Percentiles rank a stretch among this genome's conserved stretches.
These are phyloP conservation scores for Botrytis byssoidea DNA, from an alignment of 2,329 filamentous ascomycete species.

Conservation along the genomic window DNA sequence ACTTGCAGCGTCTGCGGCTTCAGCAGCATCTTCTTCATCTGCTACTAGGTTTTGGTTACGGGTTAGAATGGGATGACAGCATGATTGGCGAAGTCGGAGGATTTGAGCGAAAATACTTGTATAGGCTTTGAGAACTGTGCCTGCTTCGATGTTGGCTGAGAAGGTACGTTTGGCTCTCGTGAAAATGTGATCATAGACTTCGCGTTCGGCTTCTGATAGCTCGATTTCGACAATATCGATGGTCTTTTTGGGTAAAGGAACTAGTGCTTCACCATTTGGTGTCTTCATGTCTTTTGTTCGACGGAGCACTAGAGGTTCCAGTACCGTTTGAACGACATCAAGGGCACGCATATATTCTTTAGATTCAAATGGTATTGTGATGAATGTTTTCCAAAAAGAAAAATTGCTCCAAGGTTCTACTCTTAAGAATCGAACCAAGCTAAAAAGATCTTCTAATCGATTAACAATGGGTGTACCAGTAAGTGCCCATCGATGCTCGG, in stretches of 20 bases:
- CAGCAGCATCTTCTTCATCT: constrained; percentile 81
- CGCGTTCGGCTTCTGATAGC: constrained; percentile 77
- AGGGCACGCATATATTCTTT: constrained; percentile 91
- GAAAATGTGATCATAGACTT: constrained; percentile 91
- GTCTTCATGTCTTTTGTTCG: constrained; percentile 99
- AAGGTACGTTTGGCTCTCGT: constrained; percentile 80
- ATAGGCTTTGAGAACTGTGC: constrained; percentile 91
- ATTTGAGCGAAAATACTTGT: constrained; percentile 98
- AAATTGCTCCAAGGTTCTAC: constrained; percentile 99
- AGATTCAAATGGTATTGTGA: constrained; percentile 94
- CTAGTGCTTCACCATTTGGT: constrained; percentile 76
- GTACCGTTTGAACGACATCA: constrained; percentile 93
- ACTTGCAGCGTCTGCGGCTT: constrained; percentile 73
- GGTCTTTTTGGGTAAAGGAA: constrained; percentile 75
- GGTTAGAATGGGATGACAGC: constrained; percentile 88
- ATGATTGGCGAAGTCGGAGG: constrained; percentile 85
- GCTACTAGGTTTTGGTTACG: constrained; percentile 80
- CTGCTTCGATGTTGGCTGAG: constrained; percentile 81
- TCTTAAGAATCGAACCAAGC: constrained; percentile 83
- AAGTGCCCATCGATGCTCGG: constrained; percentile 85
- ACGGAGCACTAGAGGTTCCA: constrained; percentile 92
- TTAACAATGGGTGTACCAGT: constrained; percentile 98
- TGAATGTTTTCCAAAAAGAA: constrained; percentile 98
- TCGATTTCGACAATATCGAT: constrained; percentile 87
- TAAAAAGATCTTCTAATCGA: constrained; percentile 90